phyloP scores from a whole-genome alignment of 805 yeast species.

The Wickerhamiella shivajii region DNA sequence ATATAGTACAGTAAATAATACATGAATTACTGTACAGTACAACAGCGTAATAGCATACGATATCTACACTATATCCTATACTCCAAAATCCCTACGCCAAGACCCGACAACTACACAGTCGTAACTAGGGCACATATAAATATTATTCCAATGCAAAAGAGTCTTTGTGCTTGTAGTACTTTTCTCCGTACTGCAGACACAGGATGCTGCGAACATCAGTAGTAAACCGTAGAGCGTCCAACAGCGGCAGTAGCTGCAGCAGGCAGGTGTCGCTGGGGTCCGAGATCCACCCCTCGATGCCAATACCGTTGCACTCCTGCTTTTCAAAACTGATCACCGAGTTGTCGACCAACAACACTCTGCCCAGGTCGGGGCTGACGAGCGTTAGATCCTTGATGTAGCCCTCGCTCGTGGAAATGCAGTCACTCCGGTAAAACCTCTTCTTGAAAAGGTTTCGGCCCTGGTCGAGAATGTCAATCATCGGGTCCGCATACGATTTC shows the following conservation, averaged over 20 bases:
- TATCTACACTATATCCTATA: no score
- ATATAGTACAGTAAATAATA: no score
- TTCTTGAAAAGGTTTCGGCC: slow-evolving; percentile 33
- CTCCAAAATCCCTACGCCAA: no score
- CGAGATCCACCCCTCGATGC: slow-evolving; percentile 95
- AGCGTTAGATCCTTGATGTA: slow-evolving; percentile 61
- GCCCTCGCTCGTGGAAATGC: slow-evolving; percentile 56
- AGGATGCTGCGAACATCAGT: slow-evolving; percentile 73
- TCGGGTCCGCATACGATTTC: slow-evolving; percentile 92
- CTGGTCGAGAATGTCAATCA: slow-evolving; percentile 77
- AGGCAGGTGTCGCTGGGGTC: slow-evolving; percentile 86
- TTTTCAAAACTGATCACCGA: slow-evolving; percentile 79
- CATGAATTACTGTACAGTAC: no score
- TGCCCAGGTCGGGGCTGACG: slow-evolving; percentile 43
- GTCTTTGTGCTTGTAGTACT: no score
- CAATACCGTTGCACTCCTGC: slow-evolving; percentile 78
- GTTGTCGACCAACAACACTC: slow-evolving; percentile 72
- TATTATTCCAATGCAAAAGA: no score
- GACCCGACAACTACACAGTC: no score
- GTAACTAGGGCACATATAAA: no score
- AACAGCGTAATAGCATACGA: no score
- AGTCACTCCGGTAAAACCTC: slow-evolving; percentile 65
- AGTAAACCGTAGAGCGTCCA: slow-evolving; percentile 59
- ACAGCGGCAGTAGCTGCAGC: slow-evolving; percentile 64
- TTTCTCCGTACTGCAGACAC: slow-evolving; percentile 62